A percentile compares a stretch with the other conserved stretches of the same genome.
phyloP scores from a whole-genome alignment of 441 rosid species.

The Syzygium malaccense region DNA sequence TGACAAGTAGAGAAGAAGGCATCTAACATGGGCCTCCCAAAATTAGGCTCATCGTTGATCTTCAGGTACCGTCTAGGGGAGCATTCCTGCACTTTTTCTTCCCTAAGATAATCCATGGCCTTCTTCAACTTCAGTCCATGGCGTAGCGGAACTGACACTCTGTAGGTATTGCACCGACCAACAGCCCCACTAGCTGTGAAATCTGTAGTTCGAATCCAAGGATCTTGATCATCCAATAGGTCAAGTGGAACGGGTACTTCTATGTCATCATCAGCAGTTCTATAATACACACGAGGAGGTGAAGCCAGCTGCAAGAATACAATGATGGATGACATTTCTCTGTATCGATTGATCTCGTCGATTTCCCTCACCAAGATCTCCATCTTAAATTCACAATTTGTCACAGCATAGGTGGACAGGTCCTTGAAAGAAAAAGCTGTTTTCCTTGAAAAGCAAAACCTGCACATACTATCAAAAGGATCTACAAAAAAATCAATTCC shows the following conservation, averaged over 20 bases:
- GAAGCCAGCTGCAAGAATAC: constrained; percentile 66
- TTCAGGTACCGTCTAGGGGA: constrained; percentile 25
- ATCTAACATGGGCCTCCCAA: constrained; percentile 43
- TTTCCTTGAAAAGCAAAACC: constrained; percentile 54
- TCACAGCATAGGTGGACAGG: constrained; percentile 33
- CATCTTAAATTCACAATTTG: constrained; percentile 73
- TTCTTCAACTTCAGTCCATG: constrained; percentile 48
- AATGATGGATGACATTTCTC: constrained; percentile 17
- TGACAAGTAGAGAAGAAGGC: constrained; percentile 50
- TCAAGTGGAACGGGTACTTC: constrained; percentile 40
- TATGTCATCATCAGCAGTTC: constrained; percentile 83
- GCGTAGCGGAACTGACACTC: constrained; percentile 53
- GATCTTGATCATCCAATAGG: constrained; percentile 90
- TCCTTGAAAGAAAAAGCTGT: constrained; percentile 64
- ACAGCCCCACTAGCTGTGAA: constrained; percentile 68
- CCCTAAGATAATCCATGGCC: constrained; percentile 40
- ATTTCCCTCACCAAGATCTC: constrained; percentile 82
- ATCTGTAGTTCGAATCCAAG: constrained; percentile 94
- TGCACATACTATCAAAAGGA: constrained; percentile 79
- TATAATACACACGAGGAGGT: constrained; percentile 66
- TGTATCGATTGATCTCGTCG: constrained; percentile 39
- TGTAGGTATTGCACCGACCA: constrained; percentile 65
- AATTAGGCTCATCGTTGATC: constrained; percentile 47
- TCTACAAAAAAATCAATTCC: constrained; percentile 70
- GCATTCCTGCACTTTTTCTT: constrained; percentile 44